These are phyloP conservation scores for Silene noctiflora DNA, from an alignment of 179 eudicot genomes.

Conservation along the genomic window DNA sequence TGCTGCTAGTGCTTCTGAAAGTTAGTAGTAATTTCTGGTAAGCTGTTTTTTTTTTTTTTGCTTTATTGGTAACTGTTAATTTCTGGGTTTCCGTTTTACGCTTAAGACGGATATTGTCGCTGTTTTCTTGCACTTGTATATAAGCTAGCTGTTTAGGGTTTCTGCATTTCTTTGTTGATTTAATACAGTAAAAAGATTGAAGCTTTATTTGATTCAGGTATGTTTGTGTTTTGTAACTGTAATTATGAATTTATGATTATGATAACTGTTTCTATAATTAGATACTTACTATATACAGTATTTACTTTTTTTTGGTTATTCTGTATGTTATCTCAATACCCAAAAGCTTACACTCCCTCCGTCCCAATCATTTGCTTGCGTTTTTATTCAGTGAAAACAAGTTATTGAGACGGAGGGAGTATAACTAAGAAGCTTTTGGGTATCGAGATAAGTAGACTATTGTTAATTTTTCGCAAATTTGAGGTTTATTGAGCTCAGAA, in stretches of 20 bases:
- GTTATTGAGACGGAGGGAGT: no score
- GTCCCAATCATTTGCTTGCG: no score
- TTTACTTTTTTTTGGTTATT: no score
- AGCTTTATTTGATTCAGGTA: not conserved
- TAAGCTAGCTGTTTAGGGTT: not conserved
- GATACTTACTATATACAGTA: no score
- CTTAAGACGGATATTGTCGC: no score
- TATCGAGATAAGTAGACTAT: no score
- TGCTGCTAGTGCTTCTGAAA: not conserved
- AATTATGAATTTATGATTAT: no score
- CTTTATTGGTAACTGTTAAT: not conserved
- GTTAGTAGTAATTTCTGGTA: not conserved
- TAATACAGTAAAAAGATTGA: not conserved
- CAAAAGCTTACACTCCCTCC: no score
- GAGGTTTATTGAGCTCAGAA: not conserved
- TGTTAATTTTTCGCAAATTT: not conserved
- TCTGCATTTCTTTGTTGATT: not conserved
- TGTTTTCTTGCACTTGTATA: not conserved
- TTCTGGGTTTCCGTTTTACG: constrained; percentile 6
- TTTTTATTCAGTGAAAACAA: no score
- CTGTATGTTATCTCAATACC: no score
- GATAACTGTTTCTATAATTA: not conserved
- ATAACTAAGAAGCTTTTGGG: no score
- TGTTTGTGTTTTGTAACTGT: no score
- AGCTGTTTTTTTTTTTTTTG: not conserved